These are phyloP conservation scores for Ceratobasidium sp. DNA, from an alignment of 1,284 basidiomycete genomes.

Conservation along the genomic window DNA sequence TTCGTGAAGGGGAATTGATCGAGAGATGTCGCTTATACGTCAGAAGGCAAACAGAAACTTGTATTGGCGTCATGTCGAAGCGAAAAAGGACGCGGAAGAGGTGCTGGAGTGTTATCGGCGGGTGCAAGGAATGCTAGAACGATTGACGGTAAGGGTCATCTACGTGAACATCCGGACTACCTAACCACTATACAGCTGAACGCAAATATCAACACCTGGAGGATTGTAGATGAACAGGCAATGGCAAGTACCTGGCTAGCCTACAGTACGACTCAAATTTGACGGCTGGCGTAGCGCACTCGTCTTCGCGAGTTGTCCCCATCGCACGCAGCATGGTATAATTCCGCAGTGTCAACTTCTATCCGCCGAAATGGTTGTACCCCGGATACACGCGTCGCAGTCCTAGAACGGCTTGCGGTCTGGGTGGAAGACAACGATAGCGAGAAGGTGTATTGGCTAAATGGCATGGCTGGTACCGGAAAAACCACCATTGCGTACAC, in stretches of 20 bases:
- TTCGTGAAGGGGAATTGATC: background rate
- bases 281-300: background rate
- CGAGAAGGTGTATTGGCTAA: too few species aligned
- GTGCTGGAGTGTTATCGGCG: background rate
- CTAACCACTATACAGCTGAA: background rate
- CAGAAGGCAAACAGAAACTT: background rate
- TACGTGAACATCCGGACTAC: background rate
- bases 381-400: background rate
- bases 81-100: background rate
- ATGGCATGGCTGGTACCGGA: too few species aligned
- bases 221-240: background rate
- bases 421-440: too few species aligned
- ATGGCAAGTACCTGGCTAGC: background rate
- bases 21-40: background rate
- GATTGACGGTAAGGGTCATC: background rate
- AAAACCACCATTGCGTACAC: conserved; percentile 26
- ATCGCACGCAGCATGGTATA: conserved; percentile 1
- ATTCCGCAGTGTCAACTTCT: background rate
- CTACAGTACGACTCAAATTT: background rate
- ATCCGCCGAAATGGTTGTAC: background rate
- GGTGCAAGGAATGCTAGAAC: background rate
- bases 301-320: background rate
- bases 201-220: conserved; percentile 1
- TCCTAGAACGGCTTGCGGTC: too few species aligned
- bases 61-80: background rate